Conservation (phyloP, 805 yeast genomes). For the Blastobotrys chiropterorum region DNA sequence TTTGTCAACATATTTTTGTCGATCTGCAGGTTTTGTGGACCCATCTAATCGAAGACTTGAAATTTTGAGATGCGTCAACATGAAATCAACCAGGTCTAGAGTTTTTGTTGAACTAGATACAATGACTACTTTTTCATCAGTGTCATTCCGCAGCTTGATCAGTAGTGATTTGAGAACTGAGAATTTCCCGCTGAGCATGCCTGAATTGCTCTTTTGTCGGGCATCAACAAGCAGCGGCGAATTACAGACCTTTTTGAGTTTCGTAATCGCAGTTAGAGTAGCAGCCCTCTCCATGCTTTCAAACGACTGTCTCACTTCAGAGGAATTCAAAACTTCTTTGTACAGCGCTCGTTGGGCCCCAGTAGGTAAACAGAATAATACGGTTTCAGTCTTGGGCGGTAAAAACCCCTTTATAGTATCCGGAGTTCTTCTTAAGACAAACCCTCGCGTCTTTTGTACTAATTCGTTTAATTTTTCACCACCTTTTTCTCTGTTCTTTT, state of each 20-base stretch:
- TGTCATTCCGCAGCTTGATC: slow-evolving; percentile 36
- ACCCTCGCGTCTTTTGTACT: slow-evolving; percentile 54
- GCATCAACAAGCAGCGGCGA: slow-evolving; percentile 66
- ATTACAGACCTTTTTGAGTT: slow-evolving; percentile 76
- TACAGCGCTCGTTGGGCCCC: slow-evolving; percentile 51
- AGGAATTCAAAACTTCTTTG: slow-evolving; percentile 40
- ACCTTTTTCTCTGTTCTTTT: slow-evolving; percentile 48
- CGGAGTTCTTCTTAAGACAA: slow-evolving; percentile 69
- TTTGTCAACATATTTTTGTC: slow-evolving; percentile 59
- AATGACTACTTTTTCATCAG: slow-evolving; percentile 71
- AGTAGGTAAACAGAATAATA: slow-evolving; percentile 76
- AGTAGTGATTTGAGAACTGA: slow-evolving; percentile 52
- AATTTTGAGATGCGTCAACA: slow-evolving; percentile 45
- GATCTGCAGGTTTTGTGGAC: slow-evolving; percentile 57
- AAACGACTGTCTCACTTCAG: slow-evolving; percentile 25
- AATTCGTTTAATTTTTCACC: slow-evolving; percentile 57
- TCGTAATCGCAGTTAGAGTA: slow-evolving; percentile 62
- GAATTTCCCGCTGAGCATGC: slow-evolving; percentile 50
- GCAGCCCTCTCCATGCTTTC: slow-evolving; percentile 16
- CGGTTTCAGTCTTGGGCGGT: slow-evolving; percentile 68
- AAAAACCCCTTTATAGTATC: slow-evolving; percentile 48
- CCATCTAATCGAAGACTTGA: slow-evolving; percentile 74
- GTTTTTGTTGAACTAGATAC: slow-evolving; percentile 88
- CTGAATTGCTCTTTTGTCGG: slow-evolving; percentile 19
- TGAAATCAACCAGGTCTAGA: slow-evolving; percentile 60